Conservation (phyloP, 306 rosid species). For the Rosa multiflora region DNA sequence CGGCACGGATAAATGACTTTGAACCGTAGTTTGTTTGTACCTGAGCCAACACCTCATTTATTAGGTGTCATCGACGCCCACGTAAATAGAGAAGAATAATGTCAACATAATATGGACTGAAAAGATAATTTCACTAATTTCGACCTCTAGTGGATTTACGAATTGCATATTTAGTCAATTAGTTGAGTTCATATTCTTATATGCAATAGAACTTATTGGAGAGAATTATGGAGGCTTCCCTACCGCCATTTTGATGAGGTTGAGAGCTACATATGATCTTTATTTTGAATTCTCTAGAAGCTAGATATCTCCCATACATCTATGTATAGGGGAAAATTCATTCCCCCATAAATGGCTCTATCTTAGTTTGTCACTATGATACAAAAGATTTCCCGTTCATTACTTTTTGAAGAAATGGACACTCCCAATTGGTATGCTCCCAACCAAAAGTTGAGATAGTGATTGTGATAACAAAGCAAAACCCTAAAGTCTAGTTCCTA, state of each 20-base stretch:
- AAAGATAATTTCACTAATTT: neutral
- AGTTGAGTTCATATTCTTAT: neutral
- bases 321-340: neutral
- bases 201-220: neutral
- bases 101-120: neutral
- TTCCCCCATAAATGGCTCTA: constrained; percentile 1
- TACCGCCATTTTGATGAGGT: neutral
- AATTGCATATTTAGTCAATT: neutral
- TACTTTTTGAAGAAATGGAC: constrained; percentile 44
- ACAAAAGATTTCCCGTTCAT: constrained; percentile 22
- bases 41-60: neutral
- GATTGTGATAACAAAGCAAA: constrained; percentile 36
- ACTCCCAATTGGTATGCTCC: constrained; percentile 21
- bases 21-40: neutral
- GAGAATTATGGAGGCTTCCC: neutral
- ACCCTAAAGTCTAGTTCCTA: constrained; percentile 17
- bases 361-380: neutral
- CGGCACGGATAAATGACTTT: neutral
- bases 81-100: neutral
- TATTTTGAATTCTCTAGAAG: neutral
- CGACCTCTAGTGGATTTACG: neutral
- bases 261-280: neutral
- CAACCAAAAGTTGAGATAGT: constrained; percentile 42
- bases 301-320: neutral
- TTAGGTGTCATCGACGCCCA: neutral